A percentile compares a stretch with the other conserved stretches of the same genome.
phyloP scores from a whole-genome alignment of 495 filamentous ascomycete genomes.

The Tuber microsphaerosporum region DNA sequence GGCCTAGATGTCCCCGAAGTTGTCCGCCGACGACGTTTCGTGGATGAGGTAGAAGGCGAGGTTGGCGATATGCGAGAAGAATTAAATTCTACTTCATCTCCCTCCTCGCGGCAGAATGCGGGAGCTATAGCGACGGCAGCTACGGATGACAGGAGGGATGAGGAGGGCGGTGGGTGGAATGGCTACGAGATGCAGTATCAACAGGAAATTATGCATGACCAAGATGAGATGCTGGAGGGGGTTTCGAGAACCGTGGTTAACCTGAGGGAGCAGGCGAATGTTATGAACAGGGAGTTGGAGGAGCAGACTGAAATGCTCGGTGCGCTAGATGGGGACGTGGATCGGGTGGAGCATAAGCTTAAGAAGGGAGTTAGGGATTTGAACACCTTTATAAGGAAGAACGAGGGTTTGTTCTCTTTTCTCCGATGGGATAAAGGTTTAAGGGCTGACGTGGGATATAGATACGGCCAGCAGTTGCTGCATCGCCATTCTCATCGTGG shows the following conservation, averaged over 20 bases:
- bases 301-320: slow-evolving; percentile 79
- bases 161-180: slow-evolving; percentile 52
- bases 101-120: slow-evolving; percentile 8
- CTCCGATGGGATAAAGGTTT: not conserved
- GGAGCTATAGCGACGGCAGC: slow-evolving; percentile 42
- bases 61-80: slow-evolving; percentile 83
- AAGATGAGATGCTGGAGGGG: slow-evolving; percentile 85
- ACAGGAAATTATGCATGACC: slow-evolving; percentile 83
- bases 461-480: slow-evolving; percentile 84
- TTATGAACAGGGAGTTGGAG: slow-evolving; percentile 91
- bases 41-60: slow-evolving; percentile 82
- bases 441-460: slow-evolving; percentile 43
- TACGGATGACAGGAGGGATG: slow-evolving; percentile 40
- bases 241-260: slow-evolving; percentile 91
- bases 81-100: slow-evolving; percentile 48
- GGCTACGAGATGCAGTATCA: slow-evolving; percentile 90
- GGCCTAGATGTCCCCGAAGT: slow-evolving; percentile 82
- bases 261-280: slow-evolving; percentile 77
- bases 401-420: slow-evolving; percentile 64
- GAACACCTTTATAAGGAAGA: slow-evolving; percentile 73
- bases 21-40: slow-evolving; percentile 67
- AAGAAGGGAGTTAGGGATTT: slow-evolving; percentile 79
- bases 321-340: slow-evolving; percentile 70
- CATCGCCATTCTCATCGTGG: slow-evolving; percentile 75
- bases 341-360: slow-evolving; percentile 79